Base-by-base conservation (phyloP, 2,329 filamentous ascomycete genomes). In the Ophiocordyceps unilateralis region DNA sequence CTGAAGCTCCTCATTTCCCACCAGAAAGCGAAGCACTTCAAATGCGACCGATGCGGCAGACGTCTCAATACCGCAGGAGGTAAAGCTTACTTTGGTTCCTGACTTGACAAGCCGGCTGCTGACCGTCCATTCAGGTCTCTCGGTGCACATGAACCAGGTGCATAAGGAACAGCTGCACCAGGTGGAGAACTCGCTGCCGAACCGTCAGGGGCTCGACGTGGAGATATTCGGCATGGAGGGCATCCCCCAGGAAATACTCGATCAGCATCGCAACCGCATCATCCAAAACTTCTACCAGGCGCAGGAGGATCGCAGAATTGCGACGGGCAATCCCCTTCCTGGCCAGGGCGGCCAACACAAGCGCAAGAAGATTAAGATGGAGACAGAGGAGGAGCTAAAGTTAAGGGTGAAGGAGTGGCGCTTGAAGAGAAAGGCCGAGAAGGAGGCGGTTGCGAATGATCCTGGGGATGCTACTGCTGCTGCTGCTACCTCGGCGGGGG, bases 151-250 rank as follows among this genome's bases (percentile, higher is more conserved):
- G 85, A 93, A 89, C 58, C 91, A 98, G 61, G 91, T 98, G 40
- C 91, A 98, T 69, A 98, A 98, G 62, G 88, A 95, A 60, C 83
- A 80, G 24, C 73, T 96, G 41, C 78, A 76, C 19, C 76, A 78
- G 39, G 87, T 98, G 55, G 89, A 95, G 53, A 95, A 96, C 70
- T 87, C 91, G 41, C 73, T 95, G 3, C 80, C 83, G 0, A 89
- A 89, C 55, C 79, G 91, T 48, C 77, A 85, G 49, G 81, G 82
- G 46, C 76, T 93, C 46, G 86, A 93, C 46, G 78, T 93, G 46
- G 91, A 98, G 63, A 95, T 98, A 55, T 98, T 96, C 59, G 91
- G 89, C 55, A 95, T 95, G 84, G 87, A 95, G 60, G 91, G 91
- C 56, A 85, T 96, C 32, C 91, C 91, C 3, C 81, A 86, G 45